Evolutionary conservation across 2,329 filamentous ascomycete species (phyloP), one percentile per base, ranked within the genome.

Genomic region (Pseudogymnoascus sp.): DNA sequence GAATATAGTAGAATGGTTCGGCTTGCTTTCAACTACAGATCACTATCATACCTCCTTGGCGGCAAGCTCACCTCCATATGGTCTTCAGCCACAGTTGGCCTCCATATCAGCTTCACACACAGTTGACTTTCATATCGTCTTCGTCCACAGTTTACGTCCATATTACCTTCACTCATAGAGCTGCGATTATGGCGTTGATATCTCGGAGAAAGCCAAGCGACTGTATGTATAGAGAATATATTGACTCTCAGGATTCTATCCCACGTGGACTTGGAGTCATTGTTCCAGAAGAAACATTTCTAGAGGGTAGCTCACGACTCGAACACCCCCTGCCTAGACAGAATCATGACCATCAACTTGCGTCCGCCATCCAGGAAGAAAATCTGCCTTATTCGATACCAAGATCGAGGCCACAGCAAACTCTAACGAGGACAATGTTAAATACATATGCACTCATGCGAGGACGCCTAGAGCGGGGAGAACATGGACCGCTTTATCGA

Each of bases 361-460:
- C 19, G 29, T 56, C 50, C 6, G 11, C 4, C 29, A 15, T 10
- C 4, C 26, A 33, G n/a, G 50, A 21, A 56, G 10, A 56, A 35
- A 21, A 13, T 13, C 7, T n/a, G n/a, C 6, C n/a, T 13, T 56
- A 19, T 33, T 31, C n/a, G 50, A 33, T 56, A n/a, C 26, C 50
- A 56, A 29, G 31, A 35, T 35, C 29, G 9, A 15, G 29, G 17
- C 6, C 50, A 19, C 50, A 56, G 11, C 50, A 33, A 56, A 33
- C 29, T 33, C n/a, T 56, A n/a, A 56, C 50, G 13, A 56, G 33
- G 11, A 56, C 50, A 21, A 33, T 56, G 50, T 15, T 56, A 26
- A 26, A 56, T 56, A 33, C 50, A 56, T 56, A 56, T 9, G 50
- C 50, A 21, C 50, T 56, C 50, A 56, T 56, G 50, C n/a, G 50